These are phyloP conservation scores for Termitomyces sp. DNA, from an alignment of 768 basidiomycete species.

Conservation along the genomic window DNA sequence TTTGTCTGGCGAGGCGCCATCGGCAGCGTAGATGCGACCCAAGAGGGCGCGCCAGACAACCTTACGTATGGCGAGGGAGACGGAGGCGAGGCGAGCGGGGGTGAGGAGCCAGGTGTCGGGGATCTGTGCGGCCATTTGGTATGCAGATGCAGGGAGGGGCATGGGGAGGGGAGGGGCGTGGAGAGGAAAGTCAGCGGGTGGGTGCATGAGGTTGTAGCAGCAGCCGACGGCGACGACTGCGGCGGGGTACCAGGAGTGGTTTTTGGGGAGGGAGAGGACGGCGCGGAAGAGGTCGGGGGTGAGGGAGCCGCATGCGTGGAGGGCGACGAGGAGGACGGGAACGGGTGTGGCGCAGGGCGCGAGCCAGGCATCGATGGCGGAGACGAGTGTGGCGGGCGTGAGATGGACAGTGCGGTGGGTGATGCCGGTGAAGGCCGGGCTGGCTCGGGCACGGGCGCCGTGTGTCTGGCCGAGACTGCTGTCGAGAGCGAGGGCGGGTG, in stretches of 20 bases:
- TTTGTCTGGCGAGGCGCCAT: slow-evolving; percentile 3
- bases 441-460: slow-evolving; percentile 36
- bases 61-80: slow-evolving; percentile 57
- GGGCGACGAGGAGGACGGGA: slow-evolving; percentile 59
- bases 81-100: slow-evolving; percentile 24
- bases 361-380: slow-evolving; percentile 47
- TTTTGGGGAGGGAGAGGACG: slow-evolving; percentile 22
- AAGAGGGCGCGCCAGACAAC: slow-evolving; percentile 70
- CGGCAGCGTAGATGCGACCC: slow-evolving; percentile 15
- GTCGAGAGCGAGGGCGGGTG: slow-evolving; percentile 64
- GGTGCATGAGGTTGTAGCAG: slow-evolving; percentile 69
- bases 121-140: slow-evolving; percentile 69
- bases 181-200: slow-evolving; percentile 49
- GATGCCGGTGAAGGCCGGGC: slow-evolving; percentile 27
- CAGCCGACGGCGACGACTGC: slow-evolving; percentile 67
- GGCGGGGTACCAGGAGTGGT: slow-evolving; percentile 40
- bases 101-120: slow-evolving; percentile 56
- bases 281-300: slow-evolving; percentile 62
- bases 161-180: slow-evolving; percentile 33
- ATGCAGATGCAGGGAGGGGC: slow-evolving; percentile 43
- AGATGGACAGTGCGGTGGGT: slow-evolving; percentile 55
- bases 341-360: slow-evolving; percentile 14
- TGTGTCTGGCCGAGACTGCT: slow-evolving; percentile 50
- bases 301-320: slow-evolving; percentile 75
- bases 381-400: slow-evolving; percentile 39